Evolutionary conservation across 257 asterid species (phyloP).

Genomic region (Lithospermum erythrorhizon): DNA sequence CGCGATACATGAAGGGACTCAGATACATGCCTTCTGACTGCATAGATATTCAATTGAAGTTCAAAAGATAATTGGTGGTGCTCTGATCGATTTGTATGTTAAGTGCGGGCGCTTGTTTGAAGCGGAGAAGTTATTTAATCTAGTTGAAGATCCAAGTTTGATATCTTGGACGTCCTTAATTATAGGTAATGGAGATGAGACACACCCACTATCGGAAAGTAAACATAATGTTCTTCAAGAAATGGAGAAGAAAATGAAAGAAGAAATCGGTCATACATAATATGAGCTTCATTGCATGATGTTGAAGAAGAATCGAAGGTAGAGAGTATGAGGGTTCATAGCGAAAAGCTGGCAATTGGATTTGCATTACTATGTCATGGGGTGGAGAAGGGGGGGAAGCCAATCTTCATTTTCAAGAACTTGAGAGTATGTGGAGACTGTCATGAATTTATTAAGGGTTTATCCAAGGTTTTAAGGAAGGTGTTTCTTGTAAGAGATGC

Average conservation of each 20-base stretch:
- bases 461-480: constrained; percentile 30
- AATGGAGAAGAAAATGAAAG: constrained; percentile 34
- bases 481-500: constrained; percentile 38
- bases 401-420: constrained; percentile 34
- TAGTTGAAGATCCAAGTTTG: constrained; percentile 26
- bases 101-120: constrained; percentile 29
- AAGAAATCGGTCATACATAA: constrained; percentile 27
- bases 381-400: constrained; percentile 16
- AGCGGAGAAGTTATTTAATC: constrained; percentile 34
- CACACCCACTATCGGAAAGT: constrained; percentile 24
- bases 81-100: constrained; percentile 49
- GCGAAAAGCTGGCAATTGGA: constrained; percentile 45
- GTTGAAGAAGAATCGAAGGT: constrained; percentile 38
- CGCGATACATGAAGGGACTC: constrained; percentile 47
- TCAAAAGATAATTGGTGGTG: constrained; percentile 37
- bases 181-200: constrained; percentile 32
- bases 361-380: constrained; percentile 28
- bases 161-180: constrained; percentile 45
- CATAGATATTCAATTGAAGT: constrained; percentile 27
- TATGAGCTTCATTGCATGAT: constrained; percentile 37
- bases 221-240: constrained; percentile 26
- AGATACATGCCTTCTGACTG: constrained; percentile 40
- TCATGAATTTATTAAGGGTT: constrained; percentile 39
- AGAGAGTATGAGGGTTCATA: constrained; percentile 40
- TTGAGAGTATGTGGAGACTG: constrained; percentile 50